A percentile compares a stretch with the other conserved stretches of the same genome.
Evolutionary conservation across 192 early-diverging fungal species (phyloP).

Genomic region (Entomortierella beljakovae): DNA sequence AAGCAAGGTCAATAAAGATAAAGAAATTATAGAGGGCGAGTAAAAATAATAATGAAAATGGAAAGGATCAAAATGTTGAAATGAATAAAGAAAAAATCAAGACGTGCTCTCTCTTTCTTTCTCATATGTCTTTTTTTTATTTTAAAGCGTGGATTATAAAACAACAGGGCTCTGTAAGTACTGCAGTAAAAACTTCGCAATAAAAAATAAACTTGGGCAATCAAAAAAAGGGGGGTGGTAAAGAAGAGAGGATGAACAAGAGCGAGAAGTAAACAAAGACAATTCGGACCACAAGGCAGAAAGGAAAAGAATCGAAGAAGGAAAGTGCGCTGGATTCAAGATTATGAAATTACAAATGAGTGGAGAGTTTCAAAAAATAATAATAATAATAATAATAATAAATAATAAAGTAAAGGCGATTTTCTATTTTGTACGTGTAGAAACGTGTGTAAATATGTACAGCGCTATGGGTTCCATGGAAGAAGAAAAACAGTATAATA

Average conservation of each 20-base stretch:
- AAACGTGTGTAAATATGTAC: no score
- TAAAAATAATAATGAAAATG: neutral
- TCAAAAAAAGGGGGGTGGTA: neutral
- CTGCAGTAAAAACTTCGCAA: no score
- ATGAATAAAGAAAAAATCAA: neutral
- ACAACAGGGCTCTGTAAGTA: no score
- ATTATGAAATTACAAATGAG: no score
- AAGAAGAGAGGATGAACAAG: neutral
- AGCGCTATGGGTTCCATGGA: no score
- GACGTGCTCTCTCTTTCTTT: neutral
- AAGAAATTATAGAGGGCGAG: neutral
- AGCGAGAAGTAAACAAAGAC: no score
- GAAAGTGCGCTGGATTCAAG: neutral
- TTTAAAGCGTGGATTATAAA: neutral
- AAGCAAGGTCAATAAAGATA: conserved; percentile 1
- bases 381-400: neutral
- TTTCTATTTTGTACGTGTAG: neutral
- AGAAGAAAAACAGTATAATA: no score
- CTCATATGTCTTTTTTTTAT: neutral
- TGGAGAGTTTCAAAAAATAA: no score
- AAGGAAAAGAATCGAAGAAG: neutral
- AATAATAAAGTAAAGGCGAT: neutral
- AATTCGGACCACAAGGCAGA: no score
- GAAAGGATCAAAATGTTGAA: neutral
- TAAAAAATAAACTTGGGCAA: no score